phyloP scores from a whole-genome alignment of 768 basidiomycete species.

The Xerocomus potaroensis region DNA sequence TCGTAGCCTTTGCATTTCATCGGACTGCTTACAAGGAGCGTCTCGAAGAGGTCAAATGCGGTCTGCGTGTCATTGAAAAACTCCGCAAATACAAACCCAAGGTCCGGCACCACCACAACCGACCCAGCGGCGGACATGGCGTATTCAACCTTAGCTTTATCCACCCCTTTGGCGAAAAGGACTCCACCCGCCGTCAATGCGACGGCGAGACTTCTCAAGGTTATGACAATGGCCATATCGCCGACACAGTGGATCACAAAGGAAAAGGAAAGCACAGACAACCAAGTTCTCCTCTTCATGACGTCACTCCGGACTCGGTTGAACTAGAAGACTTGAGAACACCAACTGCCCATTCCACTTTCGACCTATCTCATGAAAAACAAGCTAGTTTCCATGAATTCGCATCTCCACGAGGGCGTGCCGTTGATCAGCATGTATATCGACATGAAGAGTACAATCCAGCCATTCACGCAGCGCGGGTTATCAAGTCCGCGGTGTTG shows the following conservation, averaged over 20 bases:
- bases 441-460: conserved; percentile 36
- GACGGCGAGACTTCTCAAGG: conserved; percentile 19
- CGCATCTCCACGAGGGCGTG: conserved; percentile 32
- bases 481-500: conserved; percentile 61
- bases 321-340: conserved; percentile 10
- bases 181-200: conserved; percentile 31
- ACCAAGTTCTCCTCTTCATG: conserved; percentile 2
- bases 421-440: conserved; percentile 15
- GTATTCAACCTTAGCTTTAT: conserved; percentile 33
- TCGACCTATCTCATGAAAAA: conserved; percentile 5
- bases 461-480: conserved; percentile 56
- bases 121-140: conserved; percentile 40
- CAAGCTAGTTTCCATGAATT: conserved; percentile 32
- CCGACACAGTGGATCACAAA: conserved; percentile 28
- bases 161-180: conserved; percentile 43
- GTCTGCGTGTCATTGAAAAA: conserved; percentile 59
- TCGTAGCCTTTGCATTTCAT: conserved; percentile 66
- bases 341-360: conserved; percentile 3
- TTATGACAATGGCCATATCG: conserved; percentile 30
- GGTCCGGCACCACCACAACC: conserved; percentile 27
- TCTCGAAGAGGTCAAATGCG: conserved; percentile 48
- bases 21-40: conserved; percentile 74
- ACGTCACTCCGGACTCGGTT: conserved; percentile 4
- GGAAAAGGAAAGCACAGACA: conserved; percentile 29
- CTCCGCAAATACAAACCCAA: conserved; percentile 61